Conservation (phyloP, 805 yeast genomes). For the Yarrowia phangngaensis region DNA sequence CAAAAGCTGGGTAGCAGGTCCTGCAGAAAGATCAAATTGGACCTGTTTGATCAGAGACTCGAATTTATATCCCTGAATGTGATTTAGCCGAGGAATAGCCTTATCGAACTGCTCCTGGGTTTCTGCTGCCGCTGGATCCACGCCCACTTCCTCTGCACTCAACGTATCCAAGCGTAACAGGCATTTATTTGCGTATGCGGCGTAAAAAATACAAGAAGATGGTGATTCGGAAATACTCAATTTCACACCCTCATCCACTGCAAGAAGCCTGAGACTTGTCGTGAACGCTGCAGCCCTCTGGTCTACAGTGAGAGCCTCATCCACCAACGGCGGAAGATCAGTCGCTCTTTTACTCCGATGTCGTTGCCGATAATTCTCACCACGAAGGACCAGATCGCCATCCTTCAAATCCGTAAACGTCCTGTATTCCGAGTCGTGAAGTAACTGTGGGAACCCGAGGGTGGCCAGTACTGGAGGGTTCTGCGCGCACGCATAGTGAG, state of each 20-base stretch:
- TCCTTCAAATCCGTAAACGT: no score
- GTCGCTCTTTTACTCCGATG: no score
- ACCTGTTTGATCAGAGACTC: not conserved
- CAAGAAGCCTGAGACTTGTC: no score
- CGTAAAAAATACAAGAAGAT: no score
- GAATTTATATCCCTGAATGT: not conserved
- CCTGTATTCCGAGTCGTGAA: constrained; percentile 5
- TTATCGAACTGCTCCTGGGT: not conserved
- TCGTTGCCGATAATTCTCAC: no score
- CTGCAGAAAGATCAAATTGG: constrained; percentile 1
- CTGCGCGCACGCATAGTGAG: not conserved
- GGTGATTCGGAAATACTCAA: no score
- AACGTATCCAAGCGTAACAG: not conserved
- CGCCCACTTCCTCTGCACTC: not conserved
- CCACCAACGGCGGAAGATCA: no score
- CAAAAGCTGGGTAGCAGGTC: not conserved
- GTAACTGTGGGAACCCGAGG: not conserved
- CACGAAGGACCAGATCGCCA: no score
- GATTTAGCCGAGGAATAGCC: not conserved
- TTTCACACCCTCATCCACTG: no score
- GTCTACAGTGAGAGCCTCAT: no score
- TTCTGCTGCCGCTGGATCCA: not conserved
- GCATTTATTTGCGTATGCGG: no score
- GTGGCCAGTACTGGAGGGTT: not conserved
- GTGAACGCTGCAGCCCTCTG: no score